A percentile compares a stretch with the other conserved stretches of the same genome.
Evolutionary conservation across 257 asterid species (phyloP).

Genomic region (Nicotiana attenuata): DNA sequence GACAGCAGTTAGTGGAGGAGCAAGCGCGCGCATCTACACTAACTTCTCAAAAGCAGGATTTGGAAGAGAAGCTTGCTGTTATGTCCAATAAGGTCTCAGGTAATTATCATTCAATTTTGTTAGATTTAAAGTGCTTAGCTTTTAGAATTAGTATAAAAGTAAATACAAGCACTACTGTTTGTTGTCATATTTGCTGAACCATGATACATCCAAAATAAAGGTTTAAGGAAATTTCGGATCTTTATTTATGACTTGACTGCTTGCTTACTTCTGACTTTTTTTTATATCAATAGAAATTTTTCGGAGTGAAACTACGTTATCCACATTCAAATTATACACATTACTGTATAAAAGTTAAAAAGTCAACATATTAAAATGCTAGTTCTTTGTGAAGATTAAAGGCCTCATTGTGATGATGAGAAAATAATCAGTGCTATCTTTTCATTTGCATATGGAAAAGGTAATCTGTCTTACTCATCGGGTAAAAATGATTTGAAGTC

Average conservation of each 20-base stretch:
- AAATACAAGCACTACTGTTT: not conserved
- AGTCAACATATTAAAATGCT: not conserved
- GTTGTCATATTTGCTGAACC: not conserved
- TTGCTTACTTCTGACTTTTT: not conserved
- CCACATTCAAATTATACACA: not conserved
- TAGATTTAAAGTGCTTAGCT: constrained; percentile 10
- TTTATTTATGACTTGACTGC: not conserved
- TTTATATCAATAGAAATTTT: not conserved
- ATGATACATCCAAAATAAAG: not conserved
- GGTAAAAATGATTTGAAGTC: not conserved
- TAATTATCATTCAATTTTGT: constrained; percentile 11
- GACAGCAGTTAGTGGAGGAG: constrained; percentile 64
- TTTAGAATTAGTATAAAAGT: not conserved
- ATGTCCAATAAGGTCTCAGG: constrained; percentile 57
- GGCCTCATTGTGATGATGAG: not conserved
- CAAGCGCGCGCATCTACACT: constrained; percentile 59
- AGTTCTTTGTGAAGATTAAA: not conserved
- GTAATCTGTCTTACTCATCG: not conserved
- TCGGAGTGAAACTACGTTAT: not conserved
- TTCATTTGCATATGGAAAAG: too few relatives aligned
- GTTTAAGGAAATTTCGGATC: not conserved
- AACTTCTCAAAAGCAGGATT: constrained; percentile 60
- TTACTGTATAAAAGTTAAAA: not conserved
- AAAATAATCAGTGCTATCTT: too few relatives aligned
- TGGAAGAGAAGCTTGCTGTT: constrained; percentile 78